Conservation (phyloP, 352 stramenopile species). For the Phytophthora hibernalis region DNA sequence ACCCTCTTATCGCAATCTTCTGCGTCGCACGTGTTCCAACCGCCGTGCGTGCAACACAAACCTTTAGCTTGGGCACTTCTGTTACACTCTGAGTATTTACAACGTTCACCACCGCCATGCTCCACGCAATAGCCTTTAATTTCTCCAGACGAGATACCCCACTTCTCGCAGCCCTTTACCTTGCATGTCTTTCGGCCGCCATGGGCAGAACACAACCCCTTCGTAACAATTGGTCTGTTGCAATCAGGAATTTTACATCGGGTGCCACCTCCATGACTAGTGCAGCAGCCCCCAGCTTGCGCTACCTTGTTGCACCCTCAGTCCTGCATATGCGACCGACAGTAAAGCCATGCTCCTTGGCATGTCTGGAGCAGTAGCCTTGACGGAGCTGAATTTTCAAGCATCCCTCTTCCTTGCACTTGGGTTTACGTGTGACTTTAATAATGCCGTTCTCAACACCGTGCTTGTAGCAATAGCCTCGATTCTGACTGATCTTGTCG, state of each 20-base stretch:
- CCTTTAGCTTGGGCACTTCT: conserved; percentile 35
- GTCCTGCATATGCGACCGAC: conserved; percentile 30
- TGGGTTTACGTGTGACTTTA: conserved; percentile 19
- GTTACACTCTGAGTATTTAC: conserved; percentile 31
- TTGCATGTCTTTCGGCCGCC: conserved; percentile 38
- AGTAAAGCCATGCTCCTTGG: conserved; percentile 24
- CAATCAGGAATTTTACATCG: conserved; percentile 32
- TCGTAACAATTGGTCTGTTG: conserved; percentile 23
- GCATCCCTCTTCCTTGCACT: conserved; percentile 34
- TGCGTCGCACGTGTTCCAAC: conserved; percentile 17
- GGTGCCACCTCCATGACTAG: conserved; percentile 28
- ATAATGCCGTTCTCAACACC: conserved; percentile 23
- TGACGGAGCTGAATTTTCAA: conserved; percentile 23
- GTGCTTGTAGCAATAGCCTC: conserved; percentile 34
- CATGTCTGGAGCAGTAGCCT: conserved; percentile 35
- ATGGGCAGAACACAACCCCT: conserved; percentile 31
- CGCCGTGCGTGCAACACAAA: conserved; percentile 33
- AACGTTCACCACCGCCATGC: conserved; percentile 32
- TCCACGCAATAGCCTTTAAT: conserved; percentile 38
- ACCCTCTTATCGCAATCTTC: conserved; percentile 29
- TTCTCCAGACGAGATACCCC: conserved; percentile 23
- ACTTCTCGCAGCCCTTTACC: conserved; percentile 27
- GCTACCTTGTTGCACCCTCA: conserved; percentile 31
- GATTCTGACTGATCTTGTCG: conserved; percentile 26
- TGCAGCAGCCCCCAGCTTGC: conserved; percentile 29